Conservation (phyloP, 148 eudicot species). For the Rhododendron williamsianum region DNA sequence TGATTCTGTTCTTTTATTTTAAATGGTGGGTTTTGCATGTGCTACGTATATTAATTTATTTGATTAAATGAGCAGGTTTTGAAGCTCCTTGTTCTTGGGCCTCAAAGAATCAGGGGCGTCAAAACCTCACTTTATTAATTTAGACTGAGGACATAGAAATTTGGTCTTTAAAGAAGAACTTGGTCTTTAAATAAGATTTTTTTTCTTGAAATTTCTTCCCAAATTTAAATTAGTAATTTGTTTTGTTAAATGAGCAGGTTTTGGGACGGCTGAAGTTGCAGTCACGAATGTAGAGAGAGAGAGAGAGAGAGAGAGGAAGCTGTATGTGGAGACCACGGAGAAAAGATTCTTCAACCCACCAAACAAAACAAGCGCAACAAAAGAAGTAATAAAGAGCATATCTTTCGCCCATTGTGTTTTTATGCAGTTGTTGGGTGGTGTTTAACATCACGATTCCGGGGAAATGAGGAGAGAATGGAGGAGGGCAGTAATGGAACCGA, state of each 20-base stretch:
- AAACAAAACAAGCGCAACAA: not conserved
- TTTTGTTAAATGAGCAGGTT: not conserved
- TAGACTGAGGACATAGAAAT: not conserved
- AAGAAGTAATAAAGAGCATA: not conserved
- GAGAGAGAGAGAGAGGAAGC: not conserved
- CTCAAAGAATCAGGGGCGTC: not conserved
- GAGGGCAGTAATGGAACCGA: not conserved
- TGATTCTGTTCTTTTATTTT: not conserved
- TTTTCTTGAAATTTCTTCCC: too few relatives aligned
- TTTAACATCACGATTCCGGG: not conserved
- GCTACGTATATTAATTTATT: not conserved
- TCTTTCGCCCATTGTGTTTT: not conserved
- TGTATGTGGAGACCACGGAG: not conserved
- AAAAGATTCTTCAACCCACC: constrained; percentile 9
- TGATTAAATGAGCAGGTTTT: not conserved
- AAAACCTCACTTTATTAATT: not conserved
- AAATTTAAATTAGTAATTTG: not conserved
- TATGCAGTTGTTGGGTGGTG: constrained; percentile 2
- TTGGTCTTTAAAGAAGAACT: too few relatives aligned
- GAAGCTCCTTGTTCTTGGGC: not conserved
- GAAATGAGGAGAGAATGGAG: constrained; percentile 3
- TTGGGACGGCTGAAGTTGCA: not conserved
- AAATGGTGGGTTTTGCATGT: not conserved
- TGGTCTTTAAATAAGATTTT: not conserved
- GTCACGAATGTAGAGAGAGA: constrained; percentile 5